Evolutionary conservation across 495 filamentous ascomycete genomes (phyloP).

Genomic region (Penicillium fimorum): DNA sequence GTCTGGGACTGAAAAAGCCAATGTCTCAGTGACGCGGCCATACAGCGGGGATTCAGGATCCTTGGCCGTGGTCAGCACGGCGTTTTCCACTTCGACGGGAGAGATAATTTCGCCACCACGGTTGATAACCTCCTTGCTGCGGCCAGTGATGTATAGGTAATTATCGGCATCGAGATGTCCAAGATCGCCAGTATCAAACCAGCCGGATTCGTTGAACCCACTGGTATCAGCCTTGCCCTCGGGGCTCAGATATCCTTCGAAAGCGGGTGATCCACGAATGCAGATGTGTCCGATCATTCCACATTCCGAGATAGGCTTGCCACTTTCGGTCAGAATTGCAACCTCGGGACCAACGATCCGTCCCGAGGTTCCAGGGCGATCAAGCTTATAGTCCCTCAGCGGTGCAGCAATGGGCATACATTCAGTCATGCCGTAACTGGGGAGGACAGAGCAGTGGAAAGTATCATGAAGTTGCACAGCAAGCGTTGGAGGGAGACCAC

Average conservation of each 20-base stretch:
- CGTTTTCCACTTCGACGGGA: constrained; percentile 79
- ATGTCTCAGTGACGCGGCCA: constrained; percentile 34
- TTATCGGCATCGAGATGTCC: constrained; percentile 54
- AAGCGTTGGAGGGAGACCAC: constrained; percentile 41
- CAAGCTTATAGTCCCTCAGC: constrained; percentile 38
- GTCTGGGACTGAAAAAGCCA: constrained; percentile 44
- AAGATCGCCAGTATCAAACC: constrained; percentile 51
- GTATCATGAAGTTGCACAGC: constrained; percentile 35
- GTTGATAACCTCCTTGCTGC: constrained; percentile 77
- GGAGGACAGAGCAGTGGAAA: constrained; percentile 41
- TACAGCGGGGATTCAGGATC: constrained; percentile 29
- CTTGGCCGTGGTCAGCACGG: constrained; percentile 51
- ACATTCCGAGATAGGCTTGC: constrained; percentile 11
- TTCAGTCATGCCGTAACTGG: constrained; percentile 52
- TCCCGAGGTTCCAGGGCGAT: constrained; percentile 44
- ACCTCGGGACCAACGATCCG: constrained; percentile 42
- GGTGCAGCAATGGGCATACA: constrained; percentile 47
- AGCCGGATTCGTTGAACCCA: constrained; percentile 40
- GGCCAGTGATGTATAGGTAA: constrained; percentile 66
- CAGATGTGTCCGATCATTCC: constrained; percentile 38
- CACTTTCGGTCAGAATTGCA: constrained; percentile 30
- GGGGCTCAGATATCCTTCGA: constrained; percentile 41
- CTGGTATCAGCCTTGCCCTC: constrained; percentile 31
- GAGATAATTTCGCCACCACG: constrained; percentile 78
- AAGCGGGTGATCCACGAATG: constrained; percentile 44